A percentile compares a stretch with the other conserved stretches of the same genome.
Conservation (phyloP, 106 monocot species). For the Agapanthus africanus region DNA sequence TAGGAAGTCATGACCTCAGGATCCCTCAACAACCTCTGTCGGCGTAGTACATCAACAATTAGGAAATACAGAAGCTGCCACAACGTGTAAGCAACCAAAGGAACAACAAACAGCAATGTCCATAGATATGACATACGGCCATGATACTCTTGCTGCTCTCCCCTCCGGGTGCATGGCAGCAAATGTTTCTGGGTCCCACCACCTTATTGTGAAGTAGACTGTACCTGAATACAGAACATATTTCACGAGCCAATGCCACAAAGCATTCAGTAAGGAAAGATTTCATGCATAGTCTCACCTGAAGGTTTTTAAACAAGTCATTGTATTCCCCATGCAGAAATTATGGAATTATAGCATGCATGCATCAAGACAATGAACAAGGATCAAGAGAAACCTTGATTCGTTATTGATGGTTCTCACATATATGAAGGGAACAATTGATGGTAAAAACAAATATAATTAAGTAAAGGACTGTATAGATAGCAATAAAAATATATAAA, state of each 20-base stretch:
- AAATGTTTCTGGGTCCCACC: constrained; percentile 91
- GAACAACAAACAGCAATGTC: constrained; percentile 88
- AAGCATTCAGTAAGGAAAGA: too few species aligned
- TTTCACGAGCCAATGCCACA: too few species aligned
- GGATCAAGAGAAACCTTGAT: too few species aligned
- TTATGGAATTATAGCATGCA: constrained; percentile 94
- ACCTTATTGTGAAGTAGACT: constrained; percentile 94
- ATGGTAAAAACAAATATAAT: too few species aligned
- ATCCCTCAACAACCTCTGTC: constrained; percentile 73
- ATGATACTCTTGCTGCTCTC: constrained; percentile 53
- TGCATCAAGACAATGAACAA: constrained; percentile 75
- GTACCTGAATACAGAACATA: constrained; percentile 51
- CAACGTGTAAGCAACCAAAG: constrained; percentile 79
- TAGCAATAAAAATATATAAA: too few species aligned
- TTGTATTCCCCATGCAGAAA: constrained; percentile 50
- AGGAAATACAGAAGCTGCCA: constrained; percentile 97
- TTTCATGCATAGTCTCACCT: too few species aligned
- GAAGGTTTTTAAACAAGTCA: too few species aligned
- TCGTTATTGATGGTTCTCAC: too few species aligned
- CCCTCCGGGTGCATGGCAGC: constrained; percentile 86
- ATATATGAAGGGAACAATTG: too few species aligned
- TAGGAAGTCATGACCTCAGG: constrained; percentile 99
- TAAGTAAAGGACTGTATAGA: too few species aligned
- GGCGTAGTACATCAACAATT: constrained; percentile 85
- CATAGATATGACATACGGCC: constrained; percentile 96